Evolutionary conservation across 371 early-diverging fungal species (phyloP), one percentile per base, ranked within the genome.

Genomic region (Blakeslea trispora): DNA sequence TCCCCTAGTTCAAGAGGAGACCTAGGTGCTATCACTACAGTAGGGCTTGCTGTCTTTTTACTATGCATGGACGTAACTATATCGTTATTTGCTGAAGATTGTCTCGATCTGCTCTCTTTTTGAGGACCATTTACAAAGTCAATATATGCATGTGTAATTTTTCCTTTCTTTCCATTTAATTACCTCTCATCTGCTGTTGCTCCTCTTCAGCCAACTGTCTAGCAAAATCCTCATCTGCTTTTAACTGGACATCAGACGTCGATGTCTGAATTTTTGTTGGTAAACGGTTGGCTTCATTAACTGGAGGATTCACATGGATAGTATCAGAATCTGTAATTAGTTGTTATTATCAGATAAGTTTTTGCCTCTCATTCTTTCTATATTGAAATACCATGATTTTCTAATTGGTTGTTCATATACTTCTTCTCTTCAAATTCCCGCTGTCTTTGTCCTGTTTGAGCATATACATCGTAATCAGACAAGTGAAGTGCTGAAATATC

Each of bases 381-480:
- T 46, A 28, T 5, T 28, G 3, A 28, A 28, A 28, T 28, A 28
- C 28, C 28, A 28, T 28, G 28, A 3, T 28, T 7, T 28, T 28
- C 28, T 7, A 28, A 28, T 7, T 28, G 28, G 28, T 7, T 28
- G 7, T 28, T 28, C 7, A 3, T 28, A 7, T 28, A 28, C 7
- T 28, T 28, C 28, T 28, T 28, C 7, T 40, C 52, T 21, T 42
- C 48, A 1, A 47, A 44, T n/a, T 54, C 28, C 32, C 45, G 45
- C 34, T 39, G 52, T 24, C 42, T 54, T 4, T 32, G 53, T 22
- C 50, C 49, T 14, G 75, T 78, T 53, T 71, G 59, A 28, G 73
- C 64, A 59, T 78, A 78, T 1, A 79, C 79, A 52, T 79, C 79
- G 40, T 75, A 68, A 32, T 79, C 79, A 6, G 79, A 79, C 32